Conservation (phyloP, 2,329 filamentous ascomycete species). For the Pseudocercospora fijiensis region DNA sequence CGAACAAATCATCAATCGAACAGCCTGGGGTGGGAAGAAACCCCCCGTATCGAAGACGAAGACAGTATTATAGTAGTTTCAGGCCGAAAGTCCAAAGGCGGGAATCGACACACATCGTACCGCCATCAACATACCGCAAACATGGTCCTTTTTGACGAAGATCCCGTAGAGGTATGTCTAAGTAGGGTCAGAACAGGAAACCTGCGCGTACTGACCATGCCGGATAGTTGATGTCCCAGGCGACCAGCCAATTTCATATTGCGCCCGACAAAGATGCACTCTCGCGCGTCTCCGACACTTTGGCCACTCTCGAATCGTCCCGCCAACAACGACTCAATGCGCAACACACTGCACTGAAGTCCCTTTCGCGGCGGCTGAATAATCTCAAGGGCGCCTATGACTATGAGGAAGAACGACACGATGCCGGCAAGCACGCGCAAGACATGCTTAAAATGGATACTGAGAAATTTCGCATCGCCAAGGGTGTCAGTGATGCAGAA, state of each 20-base stretch:
- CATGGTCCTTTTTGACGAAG: slow-evolving; percentile 91
- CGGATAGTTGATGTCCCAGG: slow-evolving; percentile 73
- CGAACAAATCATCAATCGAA: not conserved
- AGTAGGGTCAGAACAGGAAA: slow-evolving; percentile 7
- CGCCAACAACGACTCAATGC: slow-evolving; percentile 68
- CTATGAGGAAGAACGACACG: slow-evolving; percentile 72
- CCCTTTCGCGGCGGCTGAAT: slow-evolving; percentile 72
- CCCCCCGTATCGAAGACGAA: no score
- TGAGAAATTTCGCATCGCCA: slow-evolving; percentile 91
- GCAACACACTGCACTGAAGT: slow-evolving; percentile 43
- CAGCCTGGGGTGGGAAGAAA: no score
- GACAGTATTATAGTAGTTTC: not conserved
- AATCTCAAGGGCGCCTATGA: slow-evolving; percentile 73
- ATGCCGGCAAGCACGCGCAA: slow-evolving; percentile 74
- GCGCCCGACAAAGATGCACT: slow-evolving; percentile 81
- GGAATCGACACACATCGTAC: not conserved
- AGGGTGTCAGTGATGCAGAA: slow-evolving; percentile 82
- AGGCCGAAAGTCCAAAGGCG: no score
- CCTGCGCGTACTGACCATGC: slow-evolving; percentile 6
- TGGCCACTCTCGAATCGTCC: slow-evolving; percentile 78
- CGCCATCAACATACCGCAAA: slow-evolving; percentile 9
- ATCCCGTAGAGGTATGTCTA: slow-evolving; percentile 72
- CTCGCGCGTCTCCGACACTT: slow-evolving; percentile 77
- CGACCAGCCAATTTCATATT: slow-evolving; percentile 93
- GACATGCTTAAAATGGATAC: slow-evolving; percentile 86